Evolutionary conservation across 2,329 filamentous ascomycete genomes (phyloP).

Genomic region (Microascus cirrosus): DNA sequence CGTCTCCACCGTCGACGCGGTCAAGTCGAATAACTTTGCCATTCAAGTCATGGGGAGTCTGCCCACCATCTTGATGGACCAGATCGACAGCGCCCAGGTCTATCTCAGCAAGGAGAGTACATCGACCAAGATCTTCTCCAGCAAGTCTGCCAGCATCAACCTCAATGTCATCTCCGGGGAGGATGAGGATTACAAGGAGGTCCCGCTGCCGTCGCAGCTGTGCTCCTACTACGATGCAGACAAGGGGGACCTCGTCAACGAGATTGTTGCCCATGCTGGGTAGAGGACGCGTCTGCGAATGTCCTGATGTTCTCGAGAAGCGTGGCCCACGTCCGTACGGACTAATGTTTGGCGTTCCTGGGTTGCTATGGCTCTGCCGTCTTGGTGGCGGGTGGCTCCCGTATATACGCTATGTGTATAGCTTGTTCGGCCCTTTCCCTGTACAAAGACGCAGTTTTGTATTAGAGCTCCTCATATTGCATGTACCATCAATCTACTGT

Average conservation of each 20-base stretch:
- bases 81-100: conserved; percentile 80
- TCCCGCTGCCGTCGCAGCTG: conserved; percentile 82
- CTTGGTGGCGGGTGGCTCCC: background rate
- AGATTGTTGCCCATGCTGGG: conserved; percentile 92
- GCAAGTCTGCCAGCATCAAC: conserved; percentile 81
- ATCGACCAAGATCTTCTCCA: conserved; percentile 73
- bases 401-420: background rate
- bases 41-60: conserved; percentile 81
- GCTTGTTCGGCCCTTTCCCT: background rate
- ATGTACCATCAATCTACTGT: background rate
- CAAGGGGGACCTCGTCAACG: conserved; percentile 69
- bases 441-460: background rate
- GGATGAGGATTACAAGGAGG: conserved; percentile 77
- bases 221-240: conserved; percentile 59
- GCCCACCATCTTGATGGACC: conserved; percentile 82
- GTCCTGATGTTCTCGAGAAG: background rate
- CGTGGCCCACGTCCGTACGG: background rate
- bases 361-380: background rate
- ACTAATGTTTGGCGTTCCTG: background rate
- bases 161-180: conserved; percentile 64
- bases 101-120: conserved; percentile 77
- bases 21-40: conserved; percentile 90
- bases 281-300: conserved; percentile 24
- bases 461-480: background rate
- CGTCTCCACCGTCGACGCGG: conserved; percentile 84